Evolutionary conservation across 2,329 filamentous ascomycete genomes (phyloP).

Genomic region (Aspergillus pseudoviridinutans): DNA sequence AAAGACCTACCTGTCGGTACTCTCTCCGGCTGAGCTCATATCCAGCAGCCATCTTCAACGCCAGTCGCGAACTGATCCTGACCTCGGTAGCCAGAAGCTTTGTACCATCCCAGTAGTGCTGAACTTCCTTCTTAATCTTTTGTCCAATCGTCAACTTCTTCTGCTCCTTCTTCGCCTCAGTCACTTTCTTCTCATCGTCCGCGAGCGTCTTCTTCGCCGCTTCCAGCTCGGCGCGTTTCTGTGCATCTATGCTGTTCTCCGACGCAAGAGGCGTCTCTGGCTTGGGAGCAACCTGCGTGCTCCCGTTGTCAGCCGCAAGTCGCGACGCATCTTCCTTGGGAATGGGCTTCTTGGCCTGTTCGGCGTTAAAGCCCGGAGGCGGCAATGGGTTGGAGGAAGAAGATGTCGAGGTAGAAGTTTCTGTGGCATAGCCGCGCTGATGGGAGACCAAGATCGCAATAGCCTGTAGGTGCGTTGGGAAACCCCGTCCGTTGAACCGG

Average conservation of each 20-base stretch:
- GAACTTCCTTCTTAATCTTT: constrained; percentile 88
- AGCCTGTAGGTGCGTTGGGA: constrained; percentile 52
- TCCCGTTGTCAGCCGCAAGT: constrained; percentile 30
- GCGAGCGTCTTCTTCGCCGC: constrained; percentile 53
- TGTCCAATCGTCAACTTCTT: constrained; percentile 87
- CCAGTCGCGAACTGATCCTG: constrained; percentile 84
- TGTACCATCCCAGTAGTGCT: constrained; percentile 98
- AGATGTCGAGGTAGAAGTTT: constrained; percentile 50
- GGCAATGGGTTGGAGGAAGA: constrained; percentile 55
- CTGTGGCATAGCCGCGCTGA: constrained; percentile 51
- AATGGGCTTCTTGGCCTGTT: constrained; percentile 81
- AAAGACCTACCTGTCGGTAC: constrained; percentile 65
- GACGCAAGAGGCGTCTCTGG: constrained; percentile 39
- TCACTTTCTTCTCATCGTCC: constrained; percentile 52
- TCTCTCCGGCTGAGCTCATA: constrained; percentile 95
- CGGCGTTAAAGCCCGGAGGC: constrained; percentile 86
- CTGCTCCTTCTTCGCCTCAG: constrained; percentile 65
- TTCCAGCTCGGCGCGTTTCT: constrained; percentile 60
- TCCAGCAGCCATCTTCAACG: constrained; percentile 94
- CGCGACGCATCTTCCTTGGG: constrained; percentile 49
- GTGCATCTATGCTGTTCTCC: constrained; percentile 46
- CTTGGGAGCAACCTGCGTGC: constrained; percentile 35
- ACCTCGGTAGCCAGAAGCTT: constrained; percentile 91
- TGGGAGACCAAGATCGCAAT: constrained; percentile 56
- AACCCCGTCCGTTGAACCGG: constrained; percentile 29